Evolutionary conservation across 176 grass and related monocot genomes (phyloP).

Genomic region (Pontederia paniculata): DNA sequence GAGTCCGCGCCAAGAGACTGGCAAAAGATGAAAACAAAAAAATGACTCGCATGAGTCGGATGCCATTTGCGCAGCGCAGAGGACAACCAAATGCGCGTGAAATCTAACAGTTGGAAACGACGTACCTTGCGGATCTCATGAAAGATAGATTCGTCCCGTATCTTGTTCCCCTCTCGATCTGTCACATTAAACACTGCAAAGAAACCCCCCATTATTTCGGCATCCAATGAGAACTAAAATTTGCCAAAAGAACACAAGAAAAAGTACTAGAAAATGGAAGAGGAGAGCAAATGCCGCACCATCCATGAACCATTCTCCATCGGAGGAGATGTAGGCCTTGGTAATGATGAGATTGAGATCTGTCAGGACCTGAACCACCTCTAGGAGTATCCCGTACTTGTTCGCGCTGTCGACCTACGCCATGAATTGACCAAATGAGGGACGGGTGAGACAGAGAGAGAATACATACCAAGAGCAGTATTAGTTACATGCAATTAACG

Average conservation of each 20-base stretch:
- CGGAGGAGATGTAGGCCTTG: constrained; percentile 89
- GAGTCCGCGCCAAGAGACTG: constrained; percentile 56
- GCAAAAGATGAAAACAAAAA: constrained; percentile 1
- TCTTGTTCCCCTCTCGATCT: constrained; percentile 56
- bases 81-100: no score
- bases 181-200: constrained; percentile 79
- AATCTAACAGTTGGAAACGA: no score
- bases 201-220: background rate
- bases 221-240: background rate
- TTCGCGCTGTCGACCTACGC: constrained; percentile 80
- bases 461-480: background rate
- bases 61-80: no score
- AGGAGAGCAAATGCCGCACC: constrained; percentile 22
- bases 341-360: constrained; percentile 76
- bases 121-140: constrained; percentile 44
- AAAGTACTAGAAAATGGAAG: constrained; percentile 1
- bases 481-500: background rate
- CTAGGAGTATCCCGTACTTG: constrained; percentile 80
- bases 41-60: constrained; percentile 3
- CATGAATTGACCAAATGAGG: background rate
- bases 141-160: constrained; percentile 29
- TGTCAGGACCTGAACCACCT: constrained; percentile 77
- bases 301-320: constrained; percentile 96
- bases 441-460: background rate
- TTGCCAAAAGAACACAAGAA: background rate